Conservation (phyloP, 139 green algal genomes). For the Yamagishiella unicocca region DNA sequence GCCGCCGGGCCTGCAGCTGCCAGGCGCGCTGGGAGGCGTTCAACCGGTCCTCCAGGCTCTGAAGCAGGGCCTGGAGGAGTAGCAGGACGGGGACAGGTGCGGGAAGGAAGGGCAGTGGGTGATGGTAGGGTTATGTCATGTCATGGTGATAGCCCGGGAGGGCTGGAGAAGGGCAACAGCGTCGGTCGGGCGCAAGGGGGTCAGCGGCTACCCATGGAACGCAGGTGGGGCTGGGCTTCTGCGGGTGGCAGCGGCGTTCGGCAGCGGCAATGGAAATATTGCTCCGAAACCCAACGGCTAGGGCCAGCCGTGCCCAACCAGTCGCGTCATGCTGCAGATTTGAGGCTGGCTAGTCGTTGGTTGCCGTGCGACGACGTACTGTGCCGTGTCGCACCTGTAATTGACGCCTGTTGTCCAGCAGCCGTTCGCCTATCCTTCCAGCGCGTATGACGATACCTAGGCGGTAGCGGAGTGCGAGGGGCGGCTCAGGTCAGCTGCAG, state of each 20-base stretch:
- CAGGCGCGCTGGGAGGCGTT: conserved; percentile 34
- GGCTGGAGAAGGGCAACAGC: background rate
- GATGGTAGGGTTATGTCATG: background rate
- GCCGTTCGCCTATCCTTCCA: background rate
- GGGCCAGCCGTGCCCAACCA: no score
- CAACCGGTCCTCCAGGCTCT: conserved; percentile 36
- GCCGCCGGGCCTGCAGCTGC: conserved; percentile 53
- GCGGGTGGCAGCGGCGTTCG: no score
- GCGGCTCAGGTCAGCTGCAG: no score
- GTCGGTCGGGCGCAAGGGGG: background rate
- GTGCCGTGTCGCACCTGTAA: conserved; percentile 20
- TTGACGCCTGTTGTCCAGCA: conserved; percentile 36
- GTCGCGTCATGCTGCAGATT: no score
- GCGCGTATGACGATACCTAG: conserved; percentile 25
- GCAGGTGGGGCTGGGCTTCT: no score
- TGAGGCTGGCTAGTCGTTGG: no score
- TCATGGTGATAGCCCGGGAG: background rate
- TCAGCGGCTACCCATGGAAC: no score
- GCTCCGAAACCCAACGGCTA: no score
- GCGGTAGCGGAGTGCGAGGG: background rate
- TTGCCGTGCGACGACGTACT: no score
- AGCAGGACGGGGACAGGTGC: background rate
- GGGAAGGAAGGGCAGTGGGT: background rate
- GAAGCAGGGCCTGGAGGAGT: conserved; percentile 30
- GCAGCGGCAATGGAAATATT: no score